These are phyloP conservation scores for Cardiospermum halicacabum DNA, from an alignment of 345 rosid species.

Conservation along the genomic window DNA sequence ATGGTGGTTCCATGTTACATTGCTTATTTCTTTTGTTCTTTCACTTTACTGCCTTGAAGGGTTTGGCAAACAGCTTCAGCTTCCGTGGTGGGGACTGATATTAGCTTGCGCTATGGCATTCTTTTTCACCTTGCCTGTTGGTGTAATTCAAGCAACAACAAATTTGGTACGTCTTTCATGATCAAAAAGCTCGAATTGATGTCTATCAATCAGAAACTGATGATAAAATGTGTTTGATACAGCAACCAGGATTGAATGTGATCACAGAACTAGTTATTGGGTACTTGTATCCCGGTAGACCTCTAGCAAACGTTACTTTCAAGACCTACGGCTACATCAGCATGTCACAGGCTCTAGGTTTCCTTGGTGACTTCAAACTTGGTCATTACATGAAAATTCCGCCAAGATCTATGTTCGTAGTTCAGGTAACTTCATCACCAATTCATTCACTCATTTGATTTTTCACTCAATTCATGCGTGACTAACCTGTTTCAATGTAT, in stretches of 20 bases:
- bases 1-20: conserved; percentile 44
- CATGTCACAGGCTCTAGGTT: conserved; percentile 37
- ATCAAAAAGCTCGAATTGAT: not conserved
- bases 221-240: not conserved
- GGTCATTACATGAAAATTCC: conserved; percentile 66
- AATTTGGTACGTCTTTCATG: conserved; percentile 27
- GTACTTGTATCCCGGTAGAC: conserved; percentile 49
- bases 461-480: too few species aligned
- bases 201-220: not conserved
- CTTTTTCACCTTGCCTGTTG: conserved; percentile 43
- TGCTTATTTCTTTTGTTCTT: conserved; percentile 23
- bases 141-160: conserved; percentile 50
- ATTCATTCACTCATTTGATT: too few species aligned
- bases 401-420: conserved; percentile 52
- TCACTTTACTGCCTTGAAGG: conserved; percentile 42
- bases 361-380: conserved; percentile 41
- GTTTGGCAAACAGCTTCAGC: conserved; percentile 38
- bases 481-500: not conserved
- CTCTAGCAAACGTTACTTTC: conserved; percentile 42
- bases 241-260: conserved; percentile 49
- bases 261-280: conserved; percentile 51
- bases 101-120: conserved; percentile 33
- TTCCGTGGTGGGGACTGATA: conserved; percentile 56
- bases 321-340: conserved; percentile 47
- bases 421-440: conserved; percentile 34